Percentiles rank a stretch among this genome's conserved stretches.
phyloP scores from a whole-genome alignment of 2,329 filamentous ascomycete species.

The Paraphoma chrysanthemicola region DNA sequence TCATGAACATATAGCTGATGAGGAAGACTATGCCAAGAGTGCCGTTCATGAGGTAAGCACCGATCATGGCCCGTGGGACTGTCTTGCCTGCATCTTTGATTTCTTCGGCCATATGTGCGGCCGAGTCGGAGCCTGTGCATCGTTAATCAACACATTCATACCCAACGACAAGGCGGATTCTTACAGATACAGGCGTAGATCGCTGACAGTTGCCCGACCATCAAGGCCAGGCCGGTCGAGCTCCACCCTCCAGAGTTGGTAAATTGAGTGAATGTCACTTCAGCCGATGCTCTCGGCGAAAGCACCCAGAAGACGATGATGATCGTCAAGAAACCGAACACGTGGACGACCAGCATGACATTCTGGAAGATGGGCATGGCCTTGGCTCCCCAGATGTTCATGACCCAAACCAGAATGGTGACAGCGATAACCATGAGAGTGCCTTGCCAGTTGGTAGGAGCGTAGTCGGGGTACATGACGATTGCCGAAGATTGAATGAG shows the following conservation, averaged over 20 bases:
- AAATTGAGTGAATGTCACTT: constrained; percentile 43
- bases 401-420: constrained; percentile 50
- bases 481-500: constrained; percentile 55
- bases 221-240: constrained; percentile 45
- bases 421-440: constrained; percentile 58
- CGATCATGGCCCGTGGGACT: constrained; percentile 52
- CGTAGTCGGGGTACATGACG: constrained; percentile 52
- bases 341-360: constrained; percentile 48
- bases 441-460: constrained; percentile 55
- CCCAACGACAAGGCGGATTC: constrained; percentile 3
- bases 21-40: constrained; percentile 44
- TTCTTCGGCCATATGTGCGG: constrained; percentile 54
- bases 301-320: constrained; percentile 49
- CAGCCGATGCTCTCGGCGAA: constrained; percentile 36
- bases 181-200: constrained; percentile 44
- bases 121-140: constrained; percentile 46
- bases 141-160: constrained; percentile 10
- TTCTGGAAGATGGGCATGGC: constrained; percentile 45
- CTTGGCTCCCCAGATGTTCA: constrained; percentile 48
- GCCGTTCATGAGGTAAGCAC: constrained; percentile 50
- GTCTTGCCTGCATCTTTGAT: constrained; percentile 50
- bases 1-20: constrained; percentile 43
- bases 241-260: constrained; percentile 50
- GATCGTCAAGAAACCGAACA: constrained; percentile 55
- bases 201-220: constrained; percentile 52